Base-by-base conservation (phyloP, 2,329 filamentous ascomycete genomes). In the Cladophialophora immunda region DNA sequence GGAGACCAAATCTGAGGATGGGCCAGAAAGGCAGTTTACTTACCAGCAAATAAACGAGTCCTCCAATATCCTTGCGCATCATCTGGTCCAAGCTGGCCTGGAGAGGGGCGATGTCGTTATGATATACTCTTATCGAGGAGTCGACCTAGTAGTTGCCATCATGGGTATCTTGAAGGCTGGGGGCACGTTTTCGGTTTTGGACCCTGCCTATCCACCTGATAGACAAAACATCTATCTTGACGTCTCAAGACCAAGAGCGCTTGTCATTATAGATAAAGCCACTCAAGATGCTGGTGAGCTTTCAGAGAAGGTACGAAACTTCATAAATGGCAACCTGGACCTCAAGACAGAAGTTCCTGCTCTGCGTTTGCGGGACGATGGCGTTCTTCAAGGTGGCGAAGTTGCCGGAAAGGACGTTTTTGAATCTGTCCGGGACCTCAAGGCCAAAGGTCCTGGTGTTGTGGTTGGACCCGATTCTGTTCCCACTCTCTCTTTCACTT, bases 21-120 rank as follows among this genome's bases (percentile, higher is more conserved):
- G 84, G 2, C 84, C 89, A 7, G 82, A 89, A 76, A 84, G 92
- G 69, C 81, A 80, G 57, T 97, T 95, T 79, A 94, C 89, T 27
- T 98, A 97, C 78, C 83, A 84, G 71, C 92, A 97, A 75, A 97
- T 98, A 75, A 86, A 93, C 75, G 91, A 97, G 81, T 90, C 90
- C 0, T 91, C 92, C 32, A 96, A 96, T 76, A 84, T 88, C 19
- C 78, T 97, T 6, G 92, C 93, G 25, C 89, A 97, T 79, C 87
- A 97, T 75, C 84, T 97, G 22, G 86, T 91, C 62, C 84, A 90
- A 58, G 85, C 88, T 73, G 93, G 94, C 65, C 84, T 93, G 70
- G 84, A 89, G 66, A 84, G 88, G 72, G 93, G 93, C 8, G 93
- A 98, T 76, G 93, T 97, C 2, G 93, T 97, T 74, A 97, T 97